Conservation (phyloP, 2,329 filamentous ascomycete species). For the Fusarium praegraminearum region DNA sequence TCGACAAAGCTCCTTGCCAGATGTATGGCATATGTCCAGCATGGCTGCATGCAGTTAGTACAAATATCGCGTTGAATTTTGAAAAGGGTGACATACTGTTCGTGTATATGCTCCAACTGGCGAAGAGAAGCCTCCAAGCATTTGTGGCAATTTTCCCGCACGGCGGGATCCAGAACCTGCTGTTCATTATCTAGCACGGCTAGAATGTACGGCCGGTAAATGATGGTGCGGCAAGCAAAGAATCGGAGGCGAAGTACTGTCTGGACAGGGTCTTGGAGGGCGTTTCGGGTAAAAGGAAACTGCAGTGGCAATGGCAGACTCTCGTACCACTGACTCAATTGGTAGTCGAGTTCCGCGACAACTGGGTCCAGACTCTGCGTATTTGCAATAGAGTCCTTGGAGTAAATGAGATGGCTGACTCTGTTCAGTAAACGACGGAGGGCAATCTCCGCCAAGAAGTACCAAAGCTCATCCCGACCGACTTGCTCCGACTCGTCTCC, state of each 20-base stretch:
- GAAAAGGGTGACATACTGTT: slow-evolving; percentile 69
- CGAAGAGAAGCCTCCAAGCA: slow-evolving; percentile 84
- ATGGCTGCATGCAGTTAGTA: slow-evolving; percentile 63
- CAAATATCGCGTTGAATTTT: neutral
- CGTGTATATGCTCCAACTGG: slow-evolving; percentile 82
- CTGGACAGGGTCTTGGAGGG: slow-evolving; percentile 79
- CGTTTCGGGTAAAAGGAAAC: slow-evolving; percentile 77
- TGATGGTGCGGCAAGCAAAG: slow-evolving; percentile 87
- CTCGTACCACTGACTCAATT: slow-evolving; percentile 88
- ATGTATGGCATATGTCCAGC: slow-evolving; percentile 87
- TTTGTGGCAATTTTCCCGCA: slow-evolving; percentile 82
- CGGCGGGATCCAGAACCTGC: slow-evolving; percentile 75
- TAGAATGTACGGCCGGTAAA: slow-evolving; percentile 85
- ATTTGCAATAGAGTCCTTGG: slow-evolving; percentile 76
- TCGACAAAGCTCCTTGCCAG: slow-evolving; percentile 85
- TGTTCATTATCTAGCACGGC: slow-evolving; percentile 83
- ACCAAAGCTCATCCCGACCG: slow-evolving; percentile 84
- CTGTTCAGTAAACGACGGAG: slow-evolving; percentile 81
- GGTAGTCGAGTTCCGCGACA: slow-evolving; percentile 83
- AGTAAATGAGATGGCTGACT: slow-evolving; percentile 83
- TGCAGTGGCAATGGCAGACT: slow-evolving; percentile 79
- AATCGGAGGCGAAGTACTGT: slow-evolving; percentile 83
- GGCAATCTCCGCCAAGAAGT: slow-evolving; percentile 86
- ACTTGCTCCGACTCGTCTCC: slow-evolving; percentile 73
- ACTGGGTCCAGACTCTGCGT: slow-evolving; percentile 81